Conservation (phyloP, 495 filamentous ascomycete species). For the Xylaria acuta region DNA sequence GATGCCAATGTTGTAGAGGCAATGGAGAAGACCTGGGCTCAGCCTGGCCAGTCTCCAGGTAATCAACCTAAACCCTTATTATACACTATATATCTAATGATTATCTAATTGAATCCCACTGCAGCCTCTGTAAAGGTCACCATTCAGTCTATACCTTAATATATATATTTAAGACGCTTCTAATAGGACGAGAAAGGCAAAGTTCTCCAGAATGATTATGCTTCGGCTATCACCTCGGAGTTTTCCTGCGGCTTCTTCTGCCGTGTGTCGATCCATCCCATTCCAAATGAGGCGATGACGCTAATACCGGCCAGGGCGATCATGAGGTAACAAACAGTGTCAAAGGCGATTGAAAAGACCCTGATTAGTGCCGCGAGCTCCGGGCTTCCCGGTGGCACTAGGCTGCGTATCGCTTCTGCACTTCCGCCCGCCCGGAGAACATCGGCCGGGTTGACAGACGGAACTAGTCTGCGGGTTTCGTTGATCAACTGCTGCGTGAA, state of each 20-base stretch:
- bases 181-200: not conserved
- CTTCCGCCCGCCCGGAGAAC: constrained; percentile 48
- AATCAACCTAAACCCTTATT: not conserved
- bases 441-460: constrained; percentile 45
- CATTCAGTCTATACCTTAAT: not conserved
- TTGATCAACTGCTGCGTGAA: constrained; percentile 55
- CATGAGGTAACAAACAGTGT: constrained; percentile 51
- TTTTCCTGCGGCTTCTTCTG: constrained; percentile 40
- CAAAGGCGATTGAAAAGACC: constrained; percentile 52
- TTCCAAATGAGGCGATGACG: constrained; percentile 50
- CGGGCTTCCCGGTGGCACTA: constrained; percentile 47
- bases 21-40: too few relatives aligned
- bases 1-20: too few relatives aligned
- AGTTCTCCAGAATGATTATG: not conserved
- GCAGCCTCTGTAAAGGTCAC: not conserved
- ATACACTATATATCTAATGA: not conserved
- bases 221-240: constrained; percentile 7
- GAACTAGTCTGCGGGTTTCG: constrained; percentile 44
- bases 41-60: not conserved
- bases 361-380: constrained; percentile 43
- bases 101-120: not conserved
- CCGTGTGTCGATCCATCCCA: constrained; percentile 61
- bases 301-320: constrained; percentile 38
- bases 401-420: constrained; percentile 45
- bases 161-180: not conserved